Evolutionary conservation across 352 stramenopile genomes (phyloP).

Genomic region (Pseudoperonospora humuli): DNA sequence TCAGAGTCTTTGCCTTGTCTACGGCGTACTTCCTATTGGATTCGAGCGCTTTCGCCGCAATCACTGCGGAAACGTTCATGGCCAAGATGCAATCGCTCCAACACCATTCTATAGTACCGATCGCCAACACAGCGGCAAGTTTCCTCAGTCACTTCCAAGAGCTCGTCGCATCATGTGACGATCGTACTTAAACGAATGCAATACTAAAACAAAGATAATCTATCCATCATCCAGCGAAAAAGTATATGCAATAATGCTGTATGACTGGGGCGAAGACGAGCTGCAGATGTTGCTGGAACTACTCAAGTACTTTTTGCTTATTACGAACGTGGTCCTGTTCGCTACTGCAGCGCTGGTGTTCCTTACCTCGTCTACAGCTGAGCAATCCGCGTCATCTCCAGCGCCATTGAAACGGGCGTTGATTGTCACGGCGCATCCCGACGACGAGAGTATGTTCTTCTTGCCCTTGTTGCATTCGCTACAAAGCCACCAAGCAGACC

Average conservation of each 20-base stretch:
- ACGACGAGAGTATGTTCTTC: constrained; percentile 98
- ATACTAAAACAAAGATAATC: constrained; percentile 19
- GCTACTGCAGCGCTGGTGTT: constrained; percentile 32
- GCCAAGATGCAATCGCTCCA: constrained; percentile 27
- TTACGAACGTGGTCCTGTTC: constrained; percentile 55
- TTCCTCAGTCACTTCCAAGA: constrained; percentile 40
- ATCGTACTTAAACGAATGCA: constrained; percentile 14
- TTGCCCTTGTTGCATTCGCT: constrained; percentile 79
- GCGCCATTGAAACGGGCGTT: constrained; percentile 39
- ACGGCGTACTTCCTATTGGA: constrained; percentile 66
- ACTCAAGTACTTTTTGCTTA: constrained; percentile 54
- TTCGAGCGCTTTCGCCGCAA: constrained; percentile 33
- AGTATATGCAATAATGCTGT: constrained; percentile 11
- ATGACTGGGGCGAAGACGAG: constrained; percentile 18
- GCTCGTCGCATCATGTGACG: constrained; percentile 16
- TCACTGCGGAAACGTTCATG: constrained; percentile 33
- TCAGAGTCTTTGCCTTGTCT: constrained; percentile 42
- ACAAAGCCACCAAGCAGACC: constrained; percentile 12
- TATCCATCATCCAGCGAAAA: too few species aligned
- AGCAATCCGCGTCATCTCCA: background rate
- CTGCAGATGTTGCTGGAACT: constrained; percentile 39
- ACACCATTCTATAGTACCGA: constrained; percentile 27
- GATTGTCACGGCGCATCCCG: constrained; percentile 92
- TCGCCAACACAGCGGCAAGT: constrained; percentile 42
- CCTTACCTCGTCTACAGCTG: constrained; percentile 8